phyloP scores from a whole-genome alignment of 495 filamentous ascomycete species.

The Barbatosphaeria neglecta region DNA sequence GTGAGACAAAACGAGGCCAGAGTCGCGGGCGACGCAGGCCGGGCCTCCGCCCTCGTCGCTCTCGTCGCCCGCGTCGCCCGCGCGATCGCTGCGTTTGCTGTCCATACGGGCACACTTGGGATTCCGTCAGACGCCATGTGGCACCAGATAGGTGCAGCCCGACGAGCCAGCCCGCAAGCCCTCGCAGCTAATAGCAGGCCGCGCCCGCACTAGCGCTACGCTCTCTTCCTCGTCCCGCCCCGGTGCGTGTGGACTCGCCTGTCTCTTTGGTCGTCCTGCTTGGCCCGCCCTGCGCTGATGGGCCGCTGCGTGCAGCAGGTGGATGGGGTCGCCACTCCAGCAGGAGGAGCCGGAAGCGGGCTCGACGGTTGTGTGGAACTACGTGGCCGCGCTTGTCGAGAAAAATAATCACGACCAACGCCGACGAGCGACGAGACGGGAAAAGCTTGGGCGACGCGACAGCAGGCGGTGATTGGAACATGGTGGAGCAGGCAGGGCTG shows the following conservation, averaged over 20 bases:
- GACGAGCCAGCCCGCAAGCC: background rate
- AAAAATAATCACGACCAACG: background rate
- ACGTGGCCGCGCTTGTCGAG: background rate
- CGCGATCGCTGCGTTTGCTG: background rate
- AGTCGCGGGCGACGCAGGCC: background rate
- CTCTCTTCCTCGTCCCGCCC: too few species aligned
- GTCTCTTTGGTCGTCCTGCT: too few species aligned
- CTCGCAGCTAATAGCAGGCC: background rate
- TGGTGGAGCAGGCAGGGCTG: too few species aligned
- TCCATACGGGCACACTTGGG: background rate
- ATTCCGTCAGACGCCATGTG: background rate
- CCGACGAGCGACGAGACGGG: background rate
- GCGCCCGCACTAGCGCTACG: too few species aligned
- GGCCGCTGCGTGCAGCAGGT: background rate
- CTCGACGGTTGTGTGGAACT: background rate
- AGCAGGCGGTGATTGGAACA: background rate
- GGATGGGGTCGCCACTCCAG: background rate
- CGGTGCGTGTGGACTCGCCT: too few species aligned
- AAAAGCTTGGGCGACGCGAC: background rate
- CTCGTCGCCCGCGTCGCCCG: too few species aligned
- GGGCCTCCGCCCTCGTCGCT: too few species aligned
- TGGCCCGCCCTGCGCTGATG: too few species aligned
- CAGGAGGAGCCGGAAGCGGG: background rate
- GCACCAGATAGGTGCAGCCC: background rate
- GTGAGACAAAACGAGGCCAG: background rate